Conservation (phyloP, 306 rosid species). For the Prunus salicina region DNA sequence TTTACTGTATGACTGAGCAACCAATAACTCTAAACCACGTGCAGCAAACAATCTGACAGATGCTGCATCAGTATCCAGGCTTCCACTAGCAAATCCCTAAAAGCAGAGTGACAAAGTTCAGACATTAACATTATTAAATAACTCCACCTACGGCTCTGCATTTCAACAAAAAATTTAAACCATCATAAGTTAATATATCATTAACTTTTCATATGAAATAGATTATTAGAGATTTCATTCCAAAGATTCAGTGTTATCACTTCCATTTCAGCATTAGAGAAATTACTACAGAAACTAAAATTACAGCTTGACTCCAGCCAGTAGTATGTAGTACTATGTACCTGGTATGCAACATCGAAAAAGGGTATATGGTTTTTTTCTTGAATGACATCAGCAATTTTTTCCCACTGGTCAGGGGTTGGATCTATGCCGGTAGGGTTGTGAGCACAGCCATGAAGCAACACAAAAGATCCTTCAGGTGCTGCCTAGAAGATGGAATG, state of each 20-base stretch:
- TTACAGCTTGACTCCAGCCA: background rate
- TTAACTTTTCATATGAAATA: background rate
- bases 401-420: conserved; percentile 89
- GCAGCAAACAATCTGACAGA: conserved; percentile 88
- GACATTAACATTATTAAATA: conserved; percentile 9
- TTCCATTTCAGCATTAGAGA: conserved; percentile 2
- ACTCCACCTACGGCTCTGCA: background rate
- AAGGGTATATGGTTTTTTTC: conserved; percentile 83
- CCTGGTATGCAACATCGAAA: conserved; percentile 99
- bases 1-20: conserved; percentile 97
- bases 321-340: conserved; percentile 10
- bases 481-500: conserved; percentile 52
- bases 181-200: background rate
- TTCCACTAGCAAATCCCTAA: conserved; percentile 99
- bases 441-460: conserved; percentile 99
- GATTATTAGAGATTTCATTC: background rate
- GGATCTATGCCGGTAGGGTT: conserved; percentile 99
- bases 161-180: conserved; percentile 4
- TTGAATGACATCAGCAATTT: conserved; percentile 84
- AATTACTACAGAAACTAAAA: background rate
- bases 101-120: conserved; percentile 10
- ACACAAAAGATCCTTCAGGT: conserved; percentile 87
- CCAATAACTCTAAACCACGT: conserved; percentile 86
- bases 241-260: background rate
- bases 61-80: conserved; percentile 86